A percentile compares a stretch with the other conserved stretches of the same genome.
These are phyloP conservation scores for Ascochyta lentis DNA, from an alignment of 2,329 filamentous ascomycete genomes.

Conservation along the genomic window DNA sequence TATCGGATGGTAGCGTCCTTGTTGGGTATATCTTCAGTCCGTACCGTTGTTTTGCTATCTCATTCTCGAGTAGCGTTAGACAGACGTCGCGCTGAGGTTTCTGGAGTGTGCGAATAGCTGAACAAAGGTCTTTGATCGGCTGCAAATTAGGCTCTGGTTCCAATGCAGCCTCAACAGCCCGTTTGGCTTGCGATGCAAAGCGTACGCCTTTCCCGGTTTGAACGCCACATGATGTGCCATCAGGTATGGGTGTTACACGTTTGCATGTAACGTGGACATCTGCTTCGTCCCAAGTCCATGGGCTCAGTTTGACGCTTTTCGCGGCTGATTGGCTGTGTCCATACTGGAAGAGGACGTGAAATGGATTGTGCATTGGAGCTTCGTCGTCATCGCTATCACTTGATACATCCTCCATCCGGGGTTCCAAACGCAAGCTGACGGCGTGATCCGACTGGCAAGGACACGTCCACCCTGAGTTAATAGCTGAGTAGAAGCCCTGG, in stretches of 20 bases:
- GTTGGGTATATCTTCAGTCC: neutral
- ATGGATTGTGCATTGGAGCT: slow-evolving; percentile 2
- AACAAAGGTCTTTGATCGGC: slow-evolving; percentile 2
- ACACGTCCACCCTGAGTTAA: slow-evolving; percentile 33
- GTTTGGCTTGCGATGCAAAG: neutral
- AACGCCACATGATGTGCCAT: neutral
- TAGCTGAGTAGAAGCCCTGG: slow-evolving; percentile 1
- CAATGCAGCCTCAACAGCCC: neutral
- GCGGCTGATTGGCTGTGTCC: neutral
- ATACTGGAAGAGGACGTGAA: slow-evolving; percentile 6
- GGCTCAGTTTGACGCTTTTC: neutral
- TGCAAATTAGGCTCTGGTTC: neutral
- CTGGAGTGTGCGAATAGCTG: slow-evolving; percentile 1
- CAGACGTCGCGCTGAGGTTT: neutral
- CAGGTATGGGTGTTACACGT: too few species aligned
- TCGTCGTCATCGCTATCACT: slow-evolving; percentile 9
- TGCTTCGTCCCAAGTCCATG: slow-evolving; percentile 4
- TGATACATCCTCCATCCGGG: slow-evolving; percentile 21
- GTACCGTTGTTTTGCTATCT: slow-evolving; percentile 2
- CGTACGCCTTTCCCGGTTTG: neutral
- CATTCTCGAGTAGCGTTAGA: neutral
- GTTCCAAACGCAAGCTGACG: slow-evolving; percentile 32
- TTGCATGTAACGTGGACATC: neutral
- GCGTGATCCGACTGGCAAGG: slow-evolving; percentile 32
- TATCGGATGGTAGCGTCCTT: neutral